phyloP scores from a whole-genome alignment of 1,284 basidiomycete species.

The Erythrobasidium hasegawianum region DNA sequence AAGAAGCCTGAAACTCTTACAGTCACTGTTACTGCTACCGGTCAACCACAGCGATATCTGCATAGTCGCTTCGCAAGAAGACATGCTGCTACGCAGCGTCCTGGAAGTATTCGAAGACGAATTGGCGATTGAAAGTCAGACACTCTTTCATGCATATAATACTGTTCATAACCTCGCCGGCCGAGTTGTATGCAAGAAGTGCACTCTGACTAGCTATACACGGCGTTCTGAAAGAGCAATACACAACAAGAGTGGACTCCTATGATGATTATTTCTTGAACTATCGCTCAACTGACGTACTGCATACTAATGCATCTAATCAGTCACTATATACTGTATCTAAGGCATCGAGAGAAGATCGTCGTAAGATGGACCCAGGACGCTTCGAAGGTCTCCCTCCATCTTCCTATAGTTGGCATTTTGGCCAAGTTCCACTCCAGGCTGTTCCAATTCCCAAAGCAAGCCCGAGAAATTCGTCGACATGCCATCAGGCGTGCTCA shows the following conservation, averaged over 20 bases:
- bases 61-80: background rate
- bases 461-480: constrained; percentile 4
- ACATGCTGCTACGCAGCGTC: background rate
- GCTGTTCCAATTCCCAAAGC: constrained; percentile 30
- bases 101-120: background rate
- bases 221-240: no score
- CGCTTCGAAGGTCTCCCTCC: constrained; percentile 25
- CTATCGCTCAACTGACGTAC: no score
- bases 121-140: background rate
- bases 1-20: background rate
- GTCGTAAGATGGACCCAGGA: constrained; percentile 29
- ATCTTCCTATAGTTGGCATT: constrained; percentile 33
- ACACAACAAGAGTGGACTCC: no score
- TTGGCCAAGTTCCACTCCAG: constrained; percentile 21
- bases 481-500: background rate
- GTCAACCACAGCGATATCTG: background rate
- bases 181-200: no score
- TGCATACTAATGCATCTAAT: no score
- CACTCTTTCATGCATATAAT: no score
- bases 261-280: no score
- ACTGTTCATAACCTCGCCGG: no score
- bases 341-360: constrained; percentile 16
- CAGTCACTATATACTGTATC: no score
- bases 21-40: background rate
- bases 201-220: no score